These are phyloP conservation scores for Umbelopsis vinacea DNA, from an alignment of 192 early-diverging fungal species.

Conservation along the genomic window DNA sequence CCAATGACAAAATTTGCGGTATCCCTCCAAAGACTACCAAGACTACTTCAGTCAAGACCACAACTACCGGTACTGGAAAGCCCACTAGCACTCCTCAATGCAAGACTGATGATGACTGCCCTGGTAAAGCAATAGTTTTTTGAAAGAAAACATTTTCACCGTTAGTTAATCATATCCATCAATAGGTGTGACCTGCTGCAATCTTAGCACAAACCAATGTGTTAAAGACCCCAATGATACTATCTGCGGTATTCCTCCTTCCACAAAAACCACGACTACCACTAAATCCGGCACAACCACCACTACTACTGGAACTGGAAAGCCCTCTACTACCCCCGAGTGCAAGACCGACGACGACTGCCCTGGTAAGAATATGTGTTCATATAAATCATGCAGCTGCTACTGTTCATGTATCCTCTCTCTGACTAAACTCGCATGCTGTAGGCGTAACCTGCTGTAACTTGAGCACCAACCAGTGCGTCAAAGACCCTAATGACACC, in stretches of 20 bases:
- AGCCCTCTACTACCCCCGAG: conserved; percentile 3
- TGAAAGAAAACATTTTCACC: neutral
- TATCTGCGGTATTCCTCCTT: conserved; percentile 28
- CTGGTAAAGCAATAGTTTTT: neutral
- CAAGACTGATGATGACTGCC: conserved; percentile 29
- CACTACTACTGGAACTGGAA: neutral
- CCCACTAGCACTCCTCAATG: conserved; percentile 18
- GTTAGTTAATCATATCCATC: neutral
- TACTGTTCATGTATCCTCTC: no score
- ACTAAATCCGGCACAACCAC: neutral
- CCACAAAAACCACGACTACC: neutral
- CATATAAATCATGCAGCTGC: neutral
- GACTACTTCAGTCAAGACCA: neutral
- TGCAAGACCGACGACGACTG: conserved; percentile 28
- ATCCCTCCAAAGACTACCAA: conserved; percentile 20
- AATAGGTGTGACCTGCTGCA: conserved; percentile 23
- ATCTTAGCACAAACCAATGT: conserved; percentile 24
- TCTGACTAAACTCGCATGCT: neutral
- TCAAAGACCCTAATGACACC: conserved; percentile 25
- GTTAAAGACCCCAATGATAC: conserved; percentile 24
- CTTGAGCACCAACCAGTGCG: conserved; percentile 28
- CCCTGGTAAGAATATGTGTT: conserved; percentile 1
- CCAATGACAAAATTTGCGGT: conserved; percentile 9
- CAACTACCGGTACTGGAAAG: conserved; percentile 2
- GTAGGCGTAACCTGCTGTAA: conserved; percentile 29